A percentile compares a stretch with the other conserved stretches of the same genome.
These are phyloP conservation scores for Sarcodon sp. DNA, from an alignment of 768 basidiomycete species.

Conservation along the genomic window DNA sequence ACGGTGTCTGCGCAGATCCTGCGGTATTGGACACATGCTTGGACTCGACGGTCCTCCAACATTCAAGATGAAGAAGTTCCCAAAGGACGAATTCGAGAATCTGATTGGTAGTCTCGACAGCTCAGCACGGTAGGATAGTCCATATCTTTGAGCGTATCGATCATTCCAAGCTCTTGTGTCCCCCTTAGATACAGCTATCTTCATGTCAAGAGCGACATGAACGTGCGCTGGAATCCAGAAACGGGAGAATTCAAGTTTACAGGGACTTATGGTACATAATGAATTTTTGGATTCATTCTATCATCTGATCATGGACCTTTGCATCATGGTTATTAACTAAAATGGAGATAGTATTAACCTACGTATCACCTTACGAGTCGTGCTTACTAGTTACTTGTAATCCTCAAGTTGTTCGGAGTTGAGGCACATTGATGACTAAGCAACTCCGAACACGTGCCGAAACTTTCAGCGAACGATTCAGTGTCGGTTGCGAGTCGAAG, in stretches of 20 bases:
- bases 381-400: no score
- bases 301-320: no score
- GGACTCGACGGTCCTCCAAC: conserved; percentile 29
- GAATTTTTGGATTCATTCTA: not conserved
- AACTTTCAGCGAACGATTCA: no score
- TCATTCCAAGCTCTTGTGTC: not conserved
- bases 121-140: conserved; percentile 20
- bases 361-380: no score
- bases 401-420: no score
- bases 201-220: conserved; percentile 29
- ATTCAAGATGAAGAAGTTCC: conserved; percentile 33
- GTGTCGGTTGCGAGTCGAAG: no score
- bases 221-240: conserved; percentile 27
- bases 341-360: no score
- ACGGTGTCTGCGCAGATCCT: conserved; percentile 35
- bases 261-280: conserved; percentile 28
- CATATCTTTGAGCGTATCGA: not conserved
- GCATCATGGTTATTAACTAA: no score
- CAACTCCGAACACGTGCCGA: no score
- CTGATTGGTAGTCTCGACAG: conserved; percentile 15
- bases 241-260: conserved; percentile 47
- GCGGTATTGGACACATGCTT: conserved; percentile 30
- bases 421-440: no score
- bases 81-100: conserved; percentile 10
- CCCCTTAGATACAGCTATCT: conserved; percentile 24